These are phyloP conservation scores for Stropharia rugosoannulata DNA, from an alignment of 768 basidiomycete species.

Conservation along the genomic window DNA sequence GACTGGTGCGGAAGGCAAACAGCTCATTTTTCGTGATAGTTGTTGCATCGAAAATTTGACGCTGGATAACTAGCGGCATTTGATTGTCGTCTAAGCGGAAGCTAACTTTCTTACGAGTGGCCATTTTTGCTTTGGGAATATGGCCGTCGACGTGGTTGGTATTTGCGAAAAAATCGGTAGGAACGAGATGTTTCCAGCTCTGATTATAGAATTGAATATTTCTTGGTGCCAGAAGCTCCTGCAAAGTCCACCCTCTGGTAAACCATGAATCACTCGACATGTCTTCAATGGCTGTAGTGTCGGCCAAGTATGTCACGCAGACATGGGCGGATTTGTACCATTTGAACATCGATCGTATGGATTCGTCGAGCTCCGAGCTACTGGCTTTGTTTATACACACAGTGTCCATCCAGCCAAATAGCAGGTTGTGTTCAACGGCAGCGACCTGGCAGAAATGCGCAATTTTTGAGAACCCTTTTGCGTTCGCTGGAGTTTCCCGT, in stretches of 20 bases:
- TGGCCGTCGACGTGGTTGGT: no score
- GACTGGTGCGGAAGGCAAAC: background rate
- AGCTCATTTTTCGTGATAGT: background rate
- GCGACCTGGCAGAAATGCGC: background rate
- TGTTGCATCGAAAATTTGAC: background rate
- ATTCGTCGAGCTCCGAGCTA: slow-evolving; percentile 7
- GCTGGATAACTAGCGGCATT: no score
- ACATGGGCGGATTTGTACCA: slow-evolving; percentile 1
- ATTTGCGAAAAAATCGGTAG: background rate
- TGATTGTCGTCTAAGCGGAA: no score
- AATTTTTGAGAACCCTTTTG: background rate
- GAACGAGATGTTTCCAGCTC: background rate
- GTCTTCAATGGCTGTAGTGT: background rate
- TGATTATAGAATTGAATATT: background rate
- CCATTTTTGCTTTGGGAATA: no score
- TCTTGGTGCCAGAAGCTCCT: slow-evolving; percentile 1
- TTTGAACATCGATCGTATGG: slow-evolving; percentile 6
- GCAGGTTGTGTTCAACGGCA: background rate
- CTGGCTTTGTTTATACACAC: slow-evolving; percentile 7
- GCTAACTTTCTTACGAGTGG: background rate
- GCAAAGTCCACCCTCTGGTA: slow-evolving; percentile 3
- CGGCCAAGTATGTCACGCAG: slow-evolving; percentile 4
- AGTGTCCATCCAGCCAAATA: slow-evolving; percentile 6
- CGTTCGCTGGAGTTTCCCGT: background rate
- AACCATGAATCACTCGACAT: background rate